These are phyloP conservation scores for Saccharomycodes ludwigii DNA, from an alignment of 805 yeast genomes.

Conservation along the genomic window DNA sequence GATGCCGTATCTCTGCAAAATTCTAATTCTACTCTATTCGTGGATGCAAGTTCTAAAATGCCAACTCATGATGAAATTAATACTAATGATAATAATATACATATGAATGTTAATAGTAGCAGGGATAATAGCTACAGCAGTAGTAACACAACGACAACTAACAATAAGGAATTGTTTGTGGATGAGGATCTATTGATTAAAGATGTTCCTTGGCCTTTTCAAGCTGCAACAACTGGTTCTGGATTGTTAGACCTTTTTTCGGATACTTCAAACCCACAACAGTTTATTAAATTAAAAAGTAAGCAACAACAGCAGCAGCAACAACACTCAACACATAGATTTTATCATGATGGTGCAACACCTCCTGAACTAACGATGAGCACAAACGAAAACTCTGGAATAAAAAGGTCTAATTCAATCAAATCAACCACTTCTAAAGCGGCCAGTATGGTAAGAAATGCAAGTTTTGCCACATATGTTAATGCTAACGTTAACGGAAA, in stretches of 20 bases:
- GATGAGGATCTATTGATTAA: slow-evolving; percentile 14
- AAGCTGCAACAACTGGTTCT: slow-evolving; percentile 17
- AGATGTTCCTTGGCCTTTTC: slow-evolving; percentile 25
- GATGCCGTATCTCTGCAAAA: slow-evolving; percentile 4
- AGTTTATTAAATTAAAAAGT: too few species aligned
- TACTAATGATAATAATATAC: not conserved
- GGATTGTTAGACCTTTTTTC: slow-evolving; percentile 31
- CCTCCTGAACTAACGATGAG: too few species aligned
- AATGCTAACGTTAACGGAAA: too few species aligned
- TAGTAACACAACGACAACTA: slow-evolving; percentile 9
- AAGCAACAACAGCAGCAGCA: slow-evolving; percentile 12
- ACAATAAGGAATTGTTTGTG: not conserved
- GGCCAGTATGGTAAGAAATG: too few species aligned
- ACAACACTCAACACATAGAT: slow-evolving; percentile 10
- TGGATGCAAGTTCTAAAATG: not conserved
- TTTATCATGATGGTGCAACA: too few species aligned
- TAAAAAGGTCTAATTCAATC: too few species aligned
- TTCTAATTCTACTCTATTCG: too few species aligned
- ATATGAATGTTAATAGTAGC: not conserved
- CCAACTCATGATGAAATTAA: not conserved
- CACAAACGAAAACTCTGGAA: too few species aligned
- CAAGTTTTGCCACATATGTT: too few species aligned
- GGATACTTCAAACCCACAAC: slow-evolving; percentile 12
- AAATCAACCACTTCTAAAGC: too few species aligned
- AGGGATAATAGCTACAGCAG: slow-evolving; percentile 2